Evolutionary conservation across 2,329 filamentous ascomycete species (phyloP).

Genomic region (Diplodia mutila): DNA sequence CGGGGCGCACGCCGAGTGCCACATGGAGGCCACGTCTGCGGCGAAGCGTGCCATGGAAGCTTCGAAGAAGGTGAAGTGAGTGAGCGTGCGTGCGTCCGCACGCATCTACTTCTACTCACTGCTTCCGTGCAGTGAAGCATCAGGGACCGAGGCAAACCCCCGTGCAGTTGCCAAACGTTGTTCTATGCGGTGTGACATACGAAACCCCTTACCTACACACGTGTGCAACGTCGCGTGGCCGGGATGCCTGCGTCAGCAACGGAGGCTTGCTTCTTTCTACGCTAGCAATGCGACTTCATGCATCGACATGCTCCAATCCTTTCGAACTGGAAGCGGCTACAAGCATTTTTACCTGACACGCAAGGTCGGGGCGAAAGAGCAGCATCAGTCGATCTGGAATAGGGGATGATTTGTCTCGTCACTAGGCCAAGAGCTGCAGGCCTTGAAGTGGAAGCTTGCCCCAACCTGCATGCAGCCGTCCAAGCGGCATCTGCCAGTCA

Average conservation of each 20-base stretch:
- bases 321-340: background rate
- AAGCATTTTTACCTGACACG: slow-evolving; percentile 1
- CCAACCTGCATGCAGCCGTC: background rate
- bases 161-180: background rate
- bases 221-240: slow-evolving; percentile 3
- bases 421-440: background rate
- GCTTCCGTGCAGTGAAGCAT: background rate
- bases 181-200: background rate
- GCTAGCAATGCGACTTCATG: slow-evolving; percentile 6
- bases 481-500: background rate
- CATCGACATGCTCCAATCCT: background rate
- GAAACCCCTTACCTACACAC: slow-evolving; percentile 3
- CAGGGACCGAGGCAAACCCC: background rate
- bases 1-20: background rate
- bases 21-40: background rate
- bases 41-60: background rate
- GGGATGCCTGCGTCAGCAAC: slow-evolving; percentile 1
- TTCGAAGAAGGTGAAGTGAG: background rate
- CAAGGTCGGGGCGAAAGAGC: background rate
- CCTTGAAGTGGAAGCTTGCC: slow-evolving; percentile 4
- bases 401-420: background rate
- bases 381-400: background rate
- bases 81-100: background rate
- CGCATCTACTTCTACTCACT: background rate
- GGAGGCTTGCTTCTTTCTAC: background rate